phyloP scores from a whole-genome alignment of 176 grass and related monocot species.

The Hyparrhenia diplandra region DNA sequence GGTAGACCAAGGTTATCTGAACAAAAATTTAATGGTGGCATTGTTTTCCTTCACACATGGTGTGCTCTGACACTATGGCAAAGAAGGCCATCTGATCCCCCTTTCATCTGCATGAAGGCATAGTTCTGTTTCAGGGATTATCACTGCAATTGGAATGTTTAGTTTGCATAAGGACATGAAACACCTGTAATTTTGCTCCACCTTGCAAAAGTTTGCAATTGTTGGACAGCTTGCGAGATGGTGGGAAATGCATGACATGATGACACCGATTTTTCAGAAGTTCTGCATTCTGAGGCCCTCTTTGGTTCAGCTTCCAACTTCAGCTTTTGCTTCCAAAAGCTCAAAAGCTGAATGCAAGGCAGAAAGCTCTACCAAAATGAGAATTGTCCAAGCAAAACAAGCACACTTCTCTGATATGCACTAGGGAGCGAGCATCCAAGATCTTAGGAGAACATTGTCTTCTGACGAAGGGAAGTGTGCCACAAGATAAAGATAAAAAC shows the following conservation, averaged over 20 bases:
- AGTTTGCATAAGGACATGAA: not conserved
- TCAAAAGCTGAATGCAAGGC: conserved; percentile 14
- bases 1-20: conserved; percentile 49
- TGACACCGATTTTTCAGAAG: conserved; percentile 26
- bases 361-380: conserved; percentile 29
- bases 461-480: conserved; percentile 19
- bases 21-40: conserved; percentile 49
- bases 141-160: conserved; percentile 41
- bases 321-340: too few species aligned
- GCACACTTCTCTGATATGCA: conserved; percentile 33
- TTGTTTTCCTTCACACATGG: conserved; percentile 39
- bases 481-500: conserved; percentile 5
- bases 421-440: conserved; percentile 27
- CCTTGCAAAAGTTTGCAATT: conserved; percentile 31
- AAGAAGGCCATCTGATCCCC: conserved; percentile 3
- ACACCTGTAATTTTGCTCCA: not conserved
- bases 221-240: not conserved
- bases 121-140: conserved; percentile 50
- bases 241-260: too few species aligned
- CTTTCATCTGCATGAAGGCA: conserved; percentile 34
- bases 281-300: conserved; percentile 52
- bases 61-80: conserved; percentile 22
- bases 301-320: too few species aligned
- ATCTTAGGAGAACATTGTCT: conserved; percentile 25
- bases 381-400: conserved; percentile 36